Conservation (phyloP, 805 yeast species). For the Candida krabiensis region DNA sequence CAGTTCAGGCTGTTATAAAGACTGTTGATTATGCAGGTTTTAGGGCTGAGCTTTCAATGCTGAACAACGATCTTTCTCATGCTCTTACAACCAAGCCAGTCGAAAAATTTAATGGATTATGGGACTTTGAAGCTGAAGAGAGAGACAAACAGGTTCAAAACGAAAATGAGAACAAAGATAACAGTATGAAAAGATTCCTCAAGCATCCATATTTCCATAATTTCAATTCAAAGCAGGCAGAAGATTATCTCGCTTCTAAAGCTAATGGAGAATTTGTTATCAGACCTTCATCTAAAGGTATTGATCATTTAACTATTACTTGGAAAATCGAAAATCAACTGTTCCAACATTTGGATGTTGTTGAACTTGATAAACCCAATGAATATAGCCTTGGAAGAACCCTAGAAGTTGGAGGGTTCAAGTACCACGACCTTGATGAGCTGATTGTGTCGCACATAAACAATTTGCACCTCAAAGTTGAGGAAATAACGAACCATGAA, state of each 20-base stretch:
- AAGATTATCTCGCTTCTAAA: conserved; percentile 84
- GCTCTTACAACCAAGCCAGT: conserved; percentile 45
- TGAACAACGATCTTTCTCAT: conserved; percentile 60
- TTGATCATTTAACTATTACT: conserved; percentile 84
- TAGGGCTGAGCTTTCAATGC: conserved; percentile 70
- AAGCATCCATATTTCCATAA: conserved; percentile 91
- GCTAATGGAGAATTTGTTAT: conserved; percentile 90
- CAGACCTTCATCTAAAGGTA: conserved; percentile 91
- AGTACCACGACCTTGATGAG: conserved; percentile 89
- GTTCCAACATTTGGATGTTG: conserved; percentile 87
- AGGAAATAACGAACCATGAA: conserved; percentile 82
- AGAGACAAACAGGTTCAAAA: conserved; percentile 59
- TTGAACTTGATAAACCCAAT: conserved; percentile 68
- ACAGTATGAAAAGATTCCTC: conserved; percentile 71
- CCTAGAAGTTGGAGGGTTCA: conserved; percentile 61
- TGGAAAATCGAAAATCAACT: conserved; percentile 94
- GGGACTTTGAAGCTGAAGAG: conserved; percentile 80
- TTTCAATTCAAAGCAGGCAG: conserved; percentile 85
- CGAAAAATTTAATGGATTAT: conserved; percentile 57
- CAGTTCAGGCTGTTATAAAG: conserved; percentile 78
- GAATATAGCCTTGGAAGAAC: conserved; percentile 60
- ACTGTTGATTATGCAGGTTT: conserved; percentile 73
- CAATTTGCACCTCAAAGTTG: conserved; percentile 77
- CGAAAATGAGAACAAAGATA: conserved; percentile 63
- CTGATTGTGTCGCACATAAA: conserved; percentile 84